Base-by-base conservation (phyloP, 306 rosid genomes). In the Begonia masoniana region DNA sequence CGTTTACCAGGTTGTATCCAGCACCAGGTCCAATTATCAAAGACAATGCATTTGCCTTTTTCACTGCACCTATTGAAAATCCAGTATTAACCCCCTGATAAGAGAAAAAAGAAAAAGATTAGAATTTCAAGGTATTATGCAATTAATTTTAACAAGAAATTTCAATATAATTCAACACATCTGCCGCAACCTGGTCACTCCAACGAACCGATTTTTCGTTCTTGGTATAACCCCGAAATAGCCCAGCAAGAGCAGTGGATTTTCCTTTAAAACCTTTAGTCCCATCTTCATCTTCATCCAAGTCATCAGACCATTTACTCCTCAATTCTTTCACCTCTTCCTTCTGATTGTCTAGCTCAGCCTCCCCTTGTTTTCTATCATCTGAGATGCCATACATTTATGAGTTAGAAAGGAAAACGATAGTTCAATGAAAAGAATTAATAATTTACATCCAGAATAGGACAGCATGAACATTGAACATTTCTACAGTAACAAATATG, bases 241-340 rank as follows among this genome's bases (percentile, higher is more conserved):
- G 67, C 61, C 96, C 94, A 59, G 97, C 80, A 15, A 83, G 91
- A 80, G 97, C 79, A 73, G 74, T 77, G 51, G 57, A 53, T 52
- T 75, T 79, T 62, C 92, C 81, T 75, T 72, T 83, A 79, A 51
- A 48, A 65, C 62, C 66, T 64, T 67, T 84, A 24, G 56, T 64
- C 71, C 74, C 79, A 10, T 56, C 62, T 58, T 71, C 88, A 62
- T 77, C 94, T 50, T 81, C 92, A 43, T 82, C 85, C 41, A 75
- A 57, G 65, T 79, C 83, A 46, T 78, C 82, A 47, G 96, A 91
- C 99, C 99, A 91, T 71, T 91, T 91, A 80, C 99, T 83, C 82
- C 84, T 83, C 65, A 91, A 66, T 63, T 78, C 94, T 71, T 93
- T 86, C 70, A 83, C 88, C 76, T 76, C 75, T n/a, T 62, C 79